A percentile compares a stretch with the other conserved stretches of the same genome.
Evolutionary conservation across 441 rosid genomes (phyloP).

Genomic region (Populus hybrid): DNA sequence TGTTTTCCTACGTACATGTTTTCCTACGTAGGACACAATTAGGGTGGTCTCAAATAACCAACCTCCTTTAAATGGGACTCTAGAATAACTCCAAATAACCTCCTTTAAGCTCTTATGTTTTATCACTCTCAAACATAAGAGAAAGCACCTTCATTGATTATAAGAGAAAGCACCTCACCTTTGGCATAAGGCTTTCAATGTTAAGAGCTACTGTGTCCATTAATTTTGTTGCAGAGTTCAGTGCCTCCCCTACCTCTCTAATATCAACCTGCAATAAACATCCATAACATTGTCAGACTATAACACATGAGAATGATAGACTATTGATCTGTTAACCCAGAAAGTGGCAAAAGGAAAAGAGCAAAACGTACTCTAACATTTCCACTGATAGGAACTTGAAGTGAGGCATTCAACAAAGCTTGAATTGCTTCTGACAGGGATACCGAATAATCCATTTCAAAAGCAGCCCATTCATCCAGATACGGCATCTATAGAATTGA

Average conservation of each 20-base stretch:
- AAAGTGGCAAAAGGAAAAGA: not conserved
- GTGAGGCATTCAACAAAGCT: conserved; percentile 55
- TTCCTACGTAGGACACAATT: not conserved
- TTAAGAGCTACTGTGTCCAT: conserved; percentile 51
- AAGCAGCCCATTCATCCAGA: conserved; percentile 60
- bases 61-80: not conserved
- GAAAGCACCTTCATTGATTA: not conserved
- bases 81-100: not conserved
- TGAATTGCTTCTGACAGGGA: conserved; percentile 55
- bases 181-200: conserved; percentile 46
- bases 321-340: not conserved
- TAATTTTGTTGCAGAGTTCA: conserved; percentile 46
- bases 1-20: not conserved
- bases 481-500: conserved; percentile 53
- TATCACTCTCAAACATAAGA: not conserved
- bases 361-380: conserved; percentile 43
- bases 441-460: conserved; percentile 51
- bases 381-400: conserved; percentile 57
- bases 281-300: not conserved
- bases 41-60: not conserved
- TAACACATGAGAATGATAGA: not conserved
- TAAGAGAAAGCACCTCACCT: conserved; percentile 34
- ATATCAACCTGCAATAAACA: conserved; percentile 46
- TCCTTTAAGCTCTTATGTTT: not conserved
- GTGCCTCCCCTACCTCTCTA: conserved; percentile 51